These are phyloP conservation scores for Rubia yunnanensis DNA, from an alignment of 257 asterid species.

Conservation along the genomic window DNA sequence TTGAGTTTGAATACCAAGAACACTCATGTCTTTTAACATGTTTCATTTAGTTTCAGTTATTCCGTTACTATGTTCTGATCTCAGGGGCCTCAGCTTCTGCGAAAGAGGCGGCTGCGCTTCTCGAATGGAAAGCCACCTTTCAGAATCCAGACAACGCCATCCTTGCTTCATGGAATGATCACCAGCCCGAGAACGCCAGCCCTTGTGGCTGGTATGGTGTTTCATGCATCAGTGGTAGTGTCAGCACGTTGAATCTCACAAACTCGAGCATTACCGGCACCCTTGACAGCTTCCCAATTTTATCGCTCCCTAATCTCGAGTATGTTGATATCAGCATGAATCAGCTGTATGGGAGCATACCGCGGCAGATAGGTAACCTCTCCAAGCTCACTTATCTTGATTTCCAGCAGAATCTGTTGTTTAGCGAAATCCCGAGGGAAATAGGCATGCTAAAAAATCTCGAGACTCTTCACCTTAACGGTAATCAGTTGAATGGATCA, in stretches of 20 bases:
- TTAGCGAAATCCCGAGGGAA: neutral
- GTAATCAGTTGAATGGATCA: slow-evolving; percentile 8
- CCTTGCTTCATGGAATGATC: neutral
- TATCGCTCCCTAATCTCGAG: slow-evolving; percentile 19
- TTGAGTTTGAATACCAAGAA: no score
- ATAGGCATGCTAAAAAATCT: slow-evolving; percentile 2
- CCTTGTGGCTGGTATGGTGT: neutral
- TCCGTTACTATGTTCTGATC: neutral
- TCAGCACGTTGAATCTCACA: neutral
- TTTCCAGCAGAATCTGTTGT: neutral
- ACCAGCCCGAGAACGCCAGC: neutral
- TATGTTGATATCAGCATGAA: slow-evolving; percentile 13
- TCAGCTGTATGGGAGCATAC: slow-evolving; percentile 12
- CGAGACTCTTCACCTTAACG: neutral
- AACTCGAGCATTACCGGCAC: neutral
- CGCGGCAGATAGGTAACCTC: slow-evolving; percentile 17
- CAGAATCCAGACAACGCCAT: neutral
- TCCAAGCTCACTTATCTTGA: slow-evolving; percentile 11
- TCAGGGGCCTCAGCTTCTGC: neutral
- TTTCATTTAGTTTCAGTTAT: no score
- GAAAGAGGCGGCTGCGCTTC: neutral
- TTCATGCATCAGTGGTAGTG: neutral
- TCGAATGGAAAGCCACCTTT: neutral
- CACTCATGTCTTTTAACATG: neutral
- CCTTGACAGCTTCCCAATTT: slow-evolving; percentile 19